Conservation (phyloP, 176 grass and related monocot species). For the Paspalum vaginatum region DNA sequence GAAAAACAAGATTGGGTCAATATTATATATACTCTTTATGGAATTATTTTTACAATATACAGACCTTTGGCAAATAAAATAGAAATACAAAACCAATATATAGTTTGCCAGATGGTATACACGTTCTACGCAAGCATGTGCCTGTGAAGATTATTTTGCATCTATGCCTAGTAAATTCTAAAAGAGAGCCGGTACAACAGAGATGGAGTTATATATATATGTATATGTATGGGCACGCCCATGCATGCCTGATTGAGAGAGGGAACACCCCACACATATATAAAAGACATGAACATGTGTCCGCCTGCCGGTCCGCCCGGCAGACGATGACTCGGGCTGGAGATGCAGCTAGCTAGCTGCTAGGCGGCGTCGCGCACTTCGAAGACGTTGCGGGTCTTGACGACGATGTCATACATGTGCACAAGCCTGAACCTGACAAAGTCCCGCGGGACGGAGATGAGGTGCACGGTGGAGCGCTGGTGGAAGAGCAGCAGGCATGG, state of each 20-base stretch:
- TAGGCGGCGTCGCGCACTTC: conserved; percentile 67
- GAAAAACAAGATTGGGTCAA: neutral
- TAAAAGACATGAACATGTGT: neutral
- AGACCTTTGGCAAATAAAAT: neutral
- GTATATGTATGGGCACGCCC: no score
- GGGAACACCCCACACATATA: no score
- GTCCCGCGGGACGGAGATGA: conserved; percentile 74
- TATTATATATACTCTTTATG: neutral
- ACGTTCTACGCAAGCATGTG: neutral
- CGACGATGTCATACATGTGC: conserved; percentile 82
- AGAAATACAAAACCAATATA: neutral
- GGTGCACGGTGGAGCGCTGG: conserved; percentile 71
- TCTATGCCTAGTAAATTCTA: neutral
- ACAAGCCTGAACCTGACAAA: conserved; percentile 63
- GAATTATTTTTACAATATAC: neutral
- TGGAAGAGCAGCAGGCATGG: conserved; percentile 77
- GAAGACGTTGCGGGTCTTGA: conserved; percentile 77
- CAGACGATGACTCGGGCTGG: no score
- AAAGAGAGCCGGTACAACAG: neutral
- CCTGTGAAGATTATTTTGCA: neutral
- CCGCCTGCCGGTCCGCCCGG: no score
- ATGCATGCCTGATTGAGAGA: no score
- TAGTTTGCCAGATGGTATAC: neutral
- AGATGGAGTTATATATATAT: no score
- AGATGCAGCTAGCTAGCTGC: no score